Conservation (phyloP, 1,139 yeast species). For the Candida sp. region DNA sequence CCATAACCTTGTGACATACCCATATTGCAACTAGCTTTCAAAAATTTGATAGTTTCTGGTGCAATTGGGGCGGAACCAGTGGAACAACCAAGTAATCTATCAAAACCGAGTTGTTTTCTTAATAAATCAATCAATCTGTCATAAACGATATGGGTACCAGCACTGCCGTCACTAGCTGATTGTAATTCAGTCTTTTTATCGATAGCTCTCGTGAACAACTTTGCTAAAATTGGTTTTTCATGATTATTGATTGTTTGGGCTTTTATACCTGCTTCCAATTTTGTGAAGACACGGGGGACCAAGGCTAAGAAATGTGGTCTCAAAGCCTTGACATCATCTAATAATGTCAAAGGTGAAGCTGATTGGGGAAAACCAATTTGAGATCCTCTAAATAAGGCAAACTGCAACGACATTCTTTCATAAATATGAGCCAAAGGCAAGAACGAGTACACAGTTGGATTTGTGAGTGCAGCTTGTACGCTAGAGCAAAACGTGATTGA, state of each 20-base stretch:
- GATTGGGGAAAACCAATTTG: conserved; percentile 41
- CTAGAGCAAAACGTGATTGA: conserved; percentile 32
- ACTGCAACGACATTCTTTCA: conserved; percentile 37
- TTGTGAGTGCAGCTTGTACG: conserved; percentile 8
- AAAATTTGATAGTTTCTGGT: conserved; percentile 36
- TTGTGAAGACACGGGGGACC: conserved; percentile 39
- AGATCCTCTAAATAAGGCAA: conserved; percentile 22
- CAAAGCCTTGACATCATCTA: conserved; percentile 34
- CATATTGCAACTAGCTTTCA: conserved; percentile 35
- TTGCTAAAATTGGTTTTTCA: conserved; percentile 27
- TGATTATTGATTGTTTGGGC: conserved; percentile 29
- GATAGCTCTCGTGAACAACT: conserved; percentile 25
- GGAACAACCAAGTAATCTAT: conserved; percentile 20
- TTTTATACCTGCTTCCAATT: conserved; percentile 44
- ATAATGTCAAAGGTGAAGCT: conserved; percentile 31
- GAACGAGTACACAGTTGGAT: conserved; percentile 14
- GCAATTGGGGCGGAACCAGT: conserved; percentile 48
- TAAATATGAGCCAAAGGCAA: conserved; percentile 58
- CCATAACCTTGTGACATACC: conserved; percentile 47
- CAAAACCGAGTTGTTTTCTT: conserved; percentile 35
- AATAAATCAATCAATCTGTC: conserved; percentile 25
- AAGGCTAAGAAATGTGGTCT: conserved; percentile 33
- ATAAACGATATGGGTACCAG: conserved; percentile 21
- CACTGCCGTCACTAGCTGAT: conserved; percentile 21
- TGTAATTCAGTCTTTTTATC: conserved; percentile 29